Conservation (phyloP, 345 rosid genomes). For the Lepidium africanum region DNA sequence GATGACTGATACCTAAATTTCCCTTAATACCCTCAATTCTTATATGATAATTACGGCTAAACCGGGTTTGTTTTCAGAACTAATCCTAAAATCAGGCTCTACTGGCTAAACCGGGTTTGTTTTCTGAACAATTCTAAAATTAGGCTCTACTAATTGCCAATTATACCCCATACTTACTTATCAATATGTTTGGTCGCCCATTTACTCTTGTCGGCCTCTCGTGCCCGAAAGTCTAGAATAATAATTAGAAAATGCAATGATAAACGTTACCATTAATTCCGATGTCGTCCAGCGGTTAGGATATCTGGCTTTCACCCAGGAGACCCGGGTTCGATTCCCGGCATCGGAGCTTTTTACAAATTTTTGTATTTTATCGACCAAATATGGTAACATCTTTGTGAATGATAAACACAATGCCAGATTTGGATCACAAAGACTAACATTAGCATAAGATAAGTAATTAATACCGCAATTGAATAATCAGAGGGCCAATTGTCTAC, state of each 20-base stretch:
- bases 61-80: not conserved
- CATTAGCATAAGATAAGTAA: not conserved
- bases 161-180: not conserved
- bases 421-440: not conserved
- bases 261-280: not conserved
- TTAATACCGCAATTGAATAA: not conserved
- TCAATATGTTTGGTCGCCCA: not conserved
- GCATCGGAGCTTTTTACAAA: constrained; percentile 48
- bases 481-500: not conserved
- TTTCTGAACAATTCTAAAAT: not conserved
- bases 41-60: not conserved
- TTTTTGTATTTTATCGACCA: not conserved
- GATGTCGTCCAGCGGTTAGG: constrained; percentile 98
- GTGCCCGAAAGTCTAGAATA: not conserved
- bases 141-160: not conserved
- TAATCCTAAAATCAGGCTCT: not conserved
- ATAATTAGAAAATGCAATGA: no score
- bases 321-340: constrained; percentile 98
- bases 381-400: no score
- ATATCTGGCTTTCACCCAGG: constrained; percentile 96
- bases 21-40: not conserved
- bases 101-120: not conserved
- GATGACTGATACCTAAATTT: not conserved
- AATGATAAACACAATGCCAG: no score
- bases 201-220: not conserved